Percentiles rank a stretch among this genome's conserved stretches.
phyloP scores from a whole-genome alignment of 1,284 basidiomycete species.

The Melanopsichium pennsylvanicum region DNA sequence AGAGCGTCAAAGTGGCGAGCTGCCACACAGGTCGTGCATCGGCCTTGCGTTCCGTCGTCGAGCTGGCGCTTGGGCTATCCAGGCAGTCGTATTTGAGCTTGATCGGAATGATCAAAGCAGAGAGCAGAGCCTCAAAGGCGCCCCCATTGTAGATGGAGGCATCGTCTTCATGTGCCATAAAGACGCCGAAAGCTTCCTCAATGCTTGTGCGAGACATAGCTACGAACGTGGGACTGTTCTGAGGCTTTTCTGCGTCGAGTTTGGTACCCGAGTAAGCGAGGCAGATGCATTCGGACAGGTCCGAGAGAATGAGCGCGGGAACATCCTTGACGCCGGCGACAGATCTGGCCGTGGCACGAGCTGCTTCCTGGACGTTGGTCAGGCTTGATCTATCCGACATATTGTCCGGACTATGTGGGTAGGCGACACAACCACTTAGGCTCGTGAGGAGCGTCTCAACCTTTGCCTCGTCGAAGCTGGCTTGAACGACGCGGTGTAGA shows the following conservation, averaged over 20 bases:
- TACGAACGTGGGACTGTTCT: constrained; percentile 80
- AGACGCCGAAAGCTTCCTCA: constrained; percentile 78
- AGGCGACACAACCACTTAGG: constrained; percentile 82
- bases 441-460: constrained; percentile 77
- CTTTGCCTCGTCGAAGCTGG: constrained; percentile 69
- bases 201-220: constrained; percentile 85
- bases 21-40: constrained; percentile 47
- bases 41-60: constrained; percentile 67
- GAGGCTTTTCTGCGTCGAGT: neutral
- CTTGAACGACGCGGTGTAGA: constrained; percentile 53
- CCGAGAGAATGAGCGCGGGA: constrained; percentile 78
- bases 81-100: constrained; percentile 95
- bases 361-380: constrained; percentile 78
- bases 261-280: constrained; percentile 73
- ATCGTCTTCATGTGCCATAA: constrained; percentile 67
- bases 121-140: constrained; percentile 81
- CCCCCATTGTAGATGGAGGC: constrained; percentile 78
- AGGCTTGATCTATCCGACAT: constrained; percentile 83
- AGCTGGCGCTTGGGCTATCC: constrained; percentile 28
- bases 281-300: constrained; percentile 83
- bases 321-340: constrained; percentile 70
- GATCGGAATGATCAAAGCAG: constrained; percentile 74
- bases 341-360: constrained; percentile 78
- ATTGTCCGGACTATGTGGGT: constrained; percentile 82
- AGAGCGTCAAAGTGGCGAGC: constrained; percentile 42